Evolutionary conservation across 345 rosid genomes (phyloP).

Genomic region (Turritis glabra): DNA sequence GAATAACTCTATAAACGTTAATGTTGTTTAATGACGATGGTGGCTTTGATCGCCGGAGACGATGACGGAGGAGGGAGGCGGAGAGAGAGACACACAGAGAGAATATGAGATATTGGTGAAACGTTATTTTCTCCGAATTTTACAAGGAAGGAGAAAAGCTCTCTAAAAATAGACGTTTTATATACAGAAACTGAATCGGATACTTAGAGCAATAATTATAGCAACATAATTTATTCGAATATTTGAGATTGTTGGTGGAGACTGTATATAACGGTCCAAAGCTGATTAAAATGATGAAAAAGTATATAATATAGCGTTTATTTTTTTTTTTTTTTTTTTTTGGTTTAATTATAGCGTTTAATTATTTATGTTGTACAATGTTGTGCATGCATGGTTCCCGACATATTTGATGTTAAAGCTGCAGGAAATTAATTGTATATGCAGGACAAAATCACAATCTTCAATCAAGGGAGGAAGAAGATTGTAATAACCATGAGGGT

Average conservation of each 20-base stretch:
- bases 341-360: too few relatives aligned
- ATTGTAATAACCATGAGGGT: neutral
- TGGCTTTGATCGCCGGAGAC: constrained; percentile 42
- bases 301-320: too few relatives aligned
- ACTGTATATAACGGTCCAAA: constrained; percentile 6
- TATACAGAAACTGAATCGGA: constrained; percentile 19
- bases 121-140: constrained; percentile 39
- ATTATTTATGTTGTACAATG: too few relatives aligned
- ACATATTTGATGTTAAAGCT: neutral
- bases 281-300: too few relatives aligned
- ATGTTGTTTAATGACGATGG: neutral
- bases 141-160: constrained; percentile 29
- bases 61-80: constrained; percentile 33
- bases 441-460: neutral
- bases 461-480: neutral
- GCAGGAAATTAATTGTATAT: neutral
- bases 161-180: constrained; percentile 14
- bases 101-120: constrained; percentile 32
- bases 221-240: neutral
- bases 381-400: too few relatives aligned
- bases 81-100: neutral
- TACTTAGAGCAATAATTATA: constrained; percentile 4
- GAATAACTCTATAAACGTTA: neutral
- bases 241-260: neutral
- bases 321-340: too few relatives aligned